Evolutionary conservation across 2,329 filamentous ascomycete species (phyloP), one percentile per base, ranked within the genome.

Genomic region (Botryotinia narcissicola): DNA sequence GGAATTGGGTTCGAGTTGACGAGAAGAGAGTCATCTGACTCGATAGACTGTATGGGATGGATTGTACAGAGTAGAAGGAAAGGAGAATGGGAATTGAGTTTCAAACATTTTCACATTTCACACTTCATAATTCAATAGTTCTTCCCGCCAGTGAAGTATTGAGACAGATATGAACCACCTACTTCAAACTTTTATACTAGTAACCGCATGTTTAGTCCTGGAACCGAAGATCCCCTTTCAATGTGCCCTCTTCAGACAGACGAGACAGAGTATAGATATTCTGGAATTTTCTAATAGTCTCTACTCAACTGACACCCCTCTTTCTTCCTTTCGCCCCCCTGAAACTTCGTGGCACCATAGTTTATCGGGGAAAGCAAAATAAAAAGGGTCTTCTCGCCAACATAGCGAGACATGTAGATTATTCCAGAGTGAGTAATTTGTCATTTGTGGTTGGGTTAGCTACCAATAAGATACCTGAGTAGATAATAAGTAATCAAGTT

Each of bases 331-430:
- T 12, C 29, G 4, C 57, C 62, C 62, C 40, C 42, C 42, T 48
- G 62, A 25, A 66, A 54, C 64, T 68, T 42, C 64, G 64, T 68
- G 64, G 64, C 64, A 54, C 64, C 64, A 54, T 29, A 54, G 35
- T 22, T 54, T 42, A 29, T 54, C 35, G 46, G 25, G 35, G 46
- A 54, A 54, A 40, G 20, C 7, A 25, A 37, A 67, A 40, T 40
- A 51, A 51, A 67, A 67, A 67, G 44, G 63, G 63, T 67, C 63
- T 54, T 42, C 40, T 42, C 40, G 40, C 40, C 40, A 57, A 9
- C n/a, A 57, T 57, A 2, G 51, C 51, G 12, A 57, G 51, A 29
- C 16, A 29, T 29, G n/a, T 57, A 29, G 51, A 57, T 44, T n/a
- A 32, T n/a, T 44, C 40, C 18, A 44, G 61, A 44, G 40, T 63